These are phyloP conservation scores for Lentinula sp. DNA, from an alignment of 768 basidiomycete genomes.

Conservation along the genomic window DNA sequence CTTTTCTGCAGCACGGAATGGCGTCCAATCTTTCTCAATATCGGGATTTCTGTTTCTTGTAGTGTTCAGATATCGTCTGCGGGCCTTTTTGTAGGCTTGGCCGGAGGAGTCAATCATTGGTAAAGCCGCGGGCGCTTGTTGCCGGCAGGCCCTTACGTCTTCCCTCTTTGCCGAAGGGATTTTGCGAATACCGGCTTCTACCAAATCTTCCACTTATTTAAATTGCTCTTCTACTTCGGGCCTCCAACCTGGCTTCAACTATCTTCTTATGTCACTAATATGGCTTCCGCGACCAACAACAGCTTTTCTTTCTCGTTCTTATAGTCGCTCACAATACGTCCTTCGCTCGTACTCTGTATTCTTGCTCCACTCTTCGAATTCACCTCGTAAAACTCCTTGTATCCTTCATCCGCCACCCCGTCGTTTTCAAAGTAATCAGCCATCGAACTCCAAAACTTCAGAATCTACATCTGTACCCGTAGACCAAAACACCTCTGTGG, in stretches of 20 bases:
- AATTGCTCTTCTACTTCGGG: background rate
- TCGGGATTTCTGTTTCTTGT: constrained; percentile 45
- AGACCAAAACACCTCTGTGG: constrained; percentile 23
- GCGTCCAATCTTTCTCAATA: constrained; percentile 55
- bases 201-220: background rate
- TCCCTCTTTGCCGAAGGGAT: background rate
- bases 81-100: constrained; percentile 40
- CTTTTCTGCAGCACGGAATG: constrained; percentile 77
- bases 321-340: constrained; percentile 16
- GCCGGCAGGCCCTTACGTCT: background rate
- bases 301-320: constrained; percentile 34
- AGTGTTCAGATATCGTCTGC: constrained; percentile 51
- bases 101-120: constrained; percentile 9
- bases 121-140: background rate
- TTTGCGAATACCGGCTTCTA: background rate
- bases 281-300: constrained; percentile 61
- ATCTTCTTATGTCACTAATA: constrained; percentile 52
- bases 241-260: constrained; percentile 5
- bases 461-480: constrained; percentile 13
- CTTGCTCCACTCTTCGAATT: constrained; percentile 12
- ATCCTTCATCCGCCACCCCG: constrained; percentile 9
- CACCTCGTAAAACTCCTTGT: constrained; percentile 9
- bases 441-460: constrained; percentile 12
- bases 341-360: constrained; percentile 17
- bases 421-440: constrained; percentile 30